A percentile compares a stretch with the other conserved stretches of the same genome.
Evolutionary conservation across 1,139 yeast genomes (phyloP).

Genomic region (Lodderomyces oxycetoniae): DNA sequence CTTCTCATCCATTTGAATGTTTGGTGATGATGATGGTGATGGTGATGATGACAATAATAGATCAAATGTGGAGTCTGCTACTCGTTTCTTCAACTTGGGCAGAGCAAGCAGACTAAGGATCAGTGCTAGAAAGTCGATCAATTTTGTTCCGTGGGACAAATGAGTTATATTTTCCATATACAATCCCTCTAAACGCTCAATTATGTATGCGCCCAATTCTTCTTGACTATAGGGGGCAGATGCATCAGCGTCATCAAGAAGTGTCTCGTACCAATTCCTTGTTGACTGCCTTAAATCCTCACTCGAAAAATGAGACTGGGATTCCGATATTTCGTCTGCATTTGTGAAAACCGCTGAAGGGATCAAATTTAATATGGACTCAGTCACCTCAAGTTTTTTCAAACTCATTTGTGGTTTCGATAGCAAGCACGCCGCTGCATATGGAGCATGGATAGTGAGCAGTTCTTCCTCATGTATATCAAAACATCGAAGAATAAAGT

Average conservation of each 20-base stretch:
- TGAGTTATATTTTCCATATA: neutral
- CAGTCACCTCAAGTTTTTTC: conserved; percentile 34
- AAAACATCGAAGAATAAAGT: conserved; percentile 59
- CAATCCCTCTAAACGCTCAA: neutral
- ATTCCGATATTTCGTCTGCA: neutral
- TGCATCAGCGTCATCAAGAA: neutral
- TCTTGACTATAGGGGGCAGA: neutral
- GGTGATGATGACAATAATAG: too few species aligned
- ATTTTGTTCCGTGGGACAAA: neutral
- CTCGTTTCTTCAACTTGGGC: neutral
- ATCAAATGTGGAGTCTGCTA: neutral
- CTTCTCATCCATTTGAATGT: too few species aligned
- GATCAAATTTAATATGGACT: conserved; percentile 8
- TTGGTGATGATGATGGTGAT: too few species aligned
- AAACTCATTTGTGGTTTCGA: conserved; percentile 12
- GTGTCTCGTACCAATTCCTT: neutral
- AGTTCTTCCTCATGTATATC: conserved; percentile 83
- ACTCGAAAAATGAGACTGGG: too few species aligned
- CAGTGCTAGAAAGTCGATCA: neutral
- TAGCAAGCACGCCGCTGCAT: conserved; percentile 46
- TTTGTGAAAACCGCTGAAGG: neutral
- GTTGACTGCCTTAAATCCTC: too few species aligned
- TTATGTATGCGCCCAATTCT: conserved; percentile 1
- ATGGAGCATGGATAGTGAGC: conserved; percentile 70
- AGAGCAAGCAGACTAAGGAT: neutral